Evolutionary conservation across 2,329 filamentous ascomycete species (phyloP).

Genomic region (Curvularia spicifera): DNA sequence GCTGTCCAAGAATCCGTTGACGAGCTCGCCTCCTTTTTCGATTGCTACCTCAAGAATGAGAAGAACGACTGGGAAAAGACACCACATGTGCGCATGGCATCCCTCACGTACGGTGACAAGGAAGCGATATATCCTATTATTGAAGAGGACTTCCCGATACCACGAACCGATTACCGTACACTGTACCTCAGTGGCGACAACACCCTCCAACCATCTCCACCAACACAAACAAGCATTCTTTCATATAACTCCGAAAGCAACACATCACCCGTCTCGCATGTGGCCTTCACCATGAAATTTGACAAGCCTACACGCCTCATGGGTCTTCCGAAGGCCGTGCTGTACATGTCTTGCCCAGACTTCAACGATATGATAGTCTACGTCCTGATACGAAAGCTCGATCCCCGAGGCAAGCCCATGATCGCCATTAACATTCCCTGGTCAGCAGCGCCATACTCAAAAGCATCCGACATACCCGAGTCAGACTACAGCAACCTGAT

Average conservation of each 20-base stretch:
- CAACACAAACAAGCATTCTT: not conserved
- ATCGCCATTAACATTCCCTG: slow-evolving; percentile 54
- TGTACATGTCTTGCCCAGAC: slow-evolving; percentile 55
- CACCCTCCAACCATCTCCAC: not conserved
- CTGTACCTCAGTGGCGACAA: slow-evolving; percentile 18
- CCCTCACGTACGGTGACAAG: slow-evolving; percentile 35
- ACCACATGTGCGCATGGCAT: slow-evolving; percentile 53
- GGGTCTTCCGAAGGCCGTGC: slow-evolving; percentile 56
- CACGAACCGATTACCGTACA: slow-evolving; percentile 22
- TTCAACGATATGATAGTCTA: slow-evolving; percentile 52
- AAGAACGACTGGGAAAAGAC: slow-evolving; percentile 58
- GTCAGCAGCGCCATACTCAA: slow-evolving; percentile 6
- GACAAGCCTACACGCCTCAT: slow-evolving; percentile 49
- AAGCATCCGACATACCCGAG: slow-evolving; percentile 17
- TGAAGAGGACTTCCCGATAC: slow-evolving; percentile 24
- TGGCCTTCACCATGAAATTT: slow-evolving; percentile 52
- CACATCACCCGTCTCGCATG: not conserved
- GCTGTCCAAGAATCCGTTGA: slow-evolving; percentile 16
- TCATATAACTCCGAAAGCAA: slow-evolving; percentile 17
- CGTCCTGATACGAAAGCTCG: slow-evolving; percentile 26
- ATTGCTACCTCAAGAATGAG: slow-evolving; percentile 53
- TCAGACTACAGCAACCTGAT: slow-evolving; percentile 16
- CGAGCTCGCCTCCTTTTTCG: slow-evolving; percentile 51
- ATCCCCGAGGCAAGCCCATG: slow-evolving; percentile 48
- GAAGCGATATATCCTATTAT: slow-evolving; percentile 23